Evolutionary conservation across 805 yeast species (phyloP).

Genomic region (Teunomyces barrocoloradensis): DNA sequence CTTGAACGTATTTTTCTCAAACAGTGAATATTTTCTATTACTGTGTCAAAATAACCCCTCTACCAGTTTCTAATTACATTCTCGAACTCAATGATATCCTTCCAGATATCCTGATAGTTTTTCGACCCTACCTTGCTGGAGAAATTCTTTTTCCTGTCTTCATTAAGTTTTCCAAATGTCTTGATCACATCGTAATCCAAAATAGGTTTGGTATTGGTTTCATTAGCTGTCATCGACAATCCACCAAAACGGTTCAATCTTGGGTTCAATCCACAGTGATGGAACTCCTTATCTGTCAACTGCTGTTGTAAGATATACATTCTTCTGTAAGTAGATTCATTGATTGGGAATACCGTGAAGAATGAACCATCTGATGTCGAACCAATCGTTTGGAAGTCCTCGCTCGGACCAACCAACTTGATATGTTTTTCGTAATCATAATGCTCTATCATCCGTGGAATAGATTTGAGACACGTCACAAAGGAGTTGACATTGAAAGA

Average conservation of each 20-base stretch:
- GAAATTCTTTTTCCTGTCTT: slow-evolving; percentile 53
- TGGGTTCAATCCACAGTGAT: slow-evolving; percentile 80
- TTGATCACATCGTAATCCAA: slow-evolving; percentile 61
- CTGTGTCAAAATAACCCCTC: not conserved
- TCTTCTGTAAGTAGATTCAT: slow-evolving; percentile 74
- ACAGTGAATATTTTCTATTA: not conserved
- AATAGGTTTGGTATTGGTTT: slow-evolving; percentile 54
- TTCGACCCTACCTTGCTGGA: slow-evolving; percentile 57
- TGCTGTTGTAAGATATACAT: slow-evolving; percentile 87
- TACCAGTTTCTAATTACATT: slow-evolving; percentile 31
- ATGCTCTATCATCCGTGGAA: slow-evolving; percentile 39
- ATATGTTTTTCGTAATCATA: slow-evolving; percentile 22
- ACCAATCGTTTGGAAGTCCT: slow-evolving; percentile 63
- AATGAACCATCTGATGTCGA: slow-evolving; percentile 79
- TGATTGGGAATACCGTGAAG: slow-evolving; percentile 67
- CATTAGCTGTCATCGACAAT: slow-evolving; percentile 30
- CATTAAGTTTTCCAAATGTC: slow-evolving; percentile 52
- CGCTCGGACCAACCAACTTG: slow-evolving; percentile 14
- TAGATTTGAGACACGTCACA: slow-evolving; percentile 51
- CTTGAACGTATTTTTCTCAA: not conserved
- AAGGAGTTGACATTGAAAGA: slow-evolving; percentile 66
- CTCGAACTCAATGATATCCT: slow-evolving; percentile 60
- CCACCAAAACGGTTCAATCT: slow-evolving; percentile 56
- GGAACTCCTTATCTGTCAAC: slow-evolving; percentile 70
- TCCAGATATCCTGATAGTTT: slow-evolving; percentile 61